Conservation (phyloP, 257 asterid genomes). For the Handroanthus guayacan region DNA sequence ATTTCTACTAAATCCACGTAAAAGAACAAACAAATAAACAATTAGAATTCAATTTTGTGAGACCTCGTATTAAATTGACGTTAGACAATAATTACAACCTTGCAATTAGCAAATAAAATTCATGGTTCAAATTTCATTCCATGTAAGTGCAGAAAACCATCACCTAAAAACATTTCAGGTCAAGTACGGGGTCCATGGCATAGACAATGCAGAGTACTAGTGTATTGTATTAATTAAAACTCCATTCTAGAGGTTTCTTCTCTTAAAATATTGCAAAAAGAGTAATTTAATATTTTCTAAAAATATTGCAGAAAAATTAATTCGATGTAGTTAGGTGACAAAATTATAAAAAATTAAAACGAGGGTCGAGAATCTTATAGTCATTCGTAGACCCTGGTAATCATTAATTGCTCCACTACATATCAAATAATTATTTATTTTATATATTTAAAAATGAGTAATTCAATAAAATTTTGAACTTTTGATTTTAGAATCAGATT, state of each 20-base stretch:
- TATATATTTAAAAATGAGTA: too few relatives aligned
- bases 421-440: too few relatives aligned
- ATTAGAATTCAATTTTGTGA: too few relatives aligned
- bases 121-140: not conserved
- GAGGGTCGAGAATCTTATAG: not conserved
- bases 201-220: not conserved
- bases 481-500: too few relatives aligned
- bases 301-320: not conserved
- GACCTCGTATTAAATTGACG: too few relatives aligned
- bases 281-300: not conserved
- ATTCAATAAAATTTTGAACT: too few relatives aligned
- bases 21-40: too few relatives aligned
- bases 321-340: not conserved
- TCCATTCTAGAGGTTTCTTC: not conserved
- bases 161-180: not conserved
- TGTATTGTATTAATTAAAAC: not conserved
- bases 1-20: too few relatives aligned
- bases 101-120: too few relatives aligned
- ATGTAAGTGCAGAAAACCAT: not conserved
- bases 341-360: not conserved
- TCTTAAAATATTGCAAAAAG: not conserved
- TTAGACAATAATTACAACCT: too few relatives aligned
- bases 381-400: too few relatives aligned
- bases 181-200: not conserved
- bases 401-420: too few relatives aligned